A percentile compares a stretch with the other conserved stretches of the same genome.
phyloP scores from a whole-genome alignment of 2,329 filamentous ascomycete species.

The Dactylella cylindrospora region DNA sequence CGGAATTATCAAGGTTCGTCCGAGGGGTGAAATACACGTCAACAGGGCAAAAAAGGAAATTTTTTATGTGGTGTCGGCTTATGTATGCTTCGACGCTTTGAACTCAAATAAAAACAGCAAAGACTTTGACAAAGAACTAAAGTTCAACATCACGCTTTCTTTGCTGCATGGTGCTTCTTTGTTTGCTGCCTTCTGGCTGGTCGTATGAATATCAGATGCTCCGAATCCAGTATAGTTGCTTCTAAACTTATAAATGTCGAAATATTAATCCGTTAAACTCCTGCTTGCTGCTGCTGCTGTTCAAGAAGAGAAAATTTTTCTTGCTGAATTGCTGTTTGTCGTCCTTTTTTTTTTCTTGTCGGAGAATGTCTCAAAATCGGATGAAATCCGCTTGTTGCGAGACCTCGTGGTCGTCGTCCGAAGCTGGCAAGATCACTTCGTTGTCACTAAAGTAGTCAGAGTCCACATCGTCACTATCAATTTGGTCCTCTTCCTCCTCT shows the following conservation, averaged over 20 bases:
- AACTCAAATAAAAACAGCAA: constrained; percentile 8
- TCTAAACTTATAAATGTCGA: constrained; percentile 42
- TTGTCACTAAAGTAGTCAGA: constrained; percentile 63
- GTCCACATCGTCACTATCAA: constrained; percentile 75
- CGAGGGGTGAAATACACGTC: too few species aligned
- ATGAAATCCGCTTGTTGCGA: constrained; percentile 60
- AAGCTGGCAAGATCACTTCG: constrained; percentile 53
- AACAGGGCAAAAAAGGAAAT: constrained; percentile 1
- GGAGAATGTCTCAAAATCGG: constrained; percentile 51
- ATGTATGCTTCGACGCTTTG: constrained; percentile 7
- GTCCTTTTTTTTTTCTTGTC: not conserved
- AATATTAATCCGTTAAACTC: constrained; percentile 19
- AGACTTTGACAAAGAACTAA: constrained; percentile 9
- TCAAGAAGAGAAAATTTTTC: constrained; percentile 10
- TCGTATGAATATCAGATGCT: constrained; percentile 36
- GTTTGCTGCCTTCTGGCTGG: constrained; percentile 12
- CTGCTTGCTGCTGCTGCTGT: constrained; percentile 11
- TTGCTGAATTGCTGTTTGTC: constrained; percentile 12
- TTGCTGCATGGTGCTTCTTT: constrained; percentile 24
- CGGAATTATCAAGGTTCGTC: too few species aligned
- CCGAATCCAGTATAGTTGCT: constrained; percentile 43
- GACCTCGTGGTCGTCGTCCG: constrained; percentile 55
- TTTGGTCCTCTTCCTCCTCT: constrained; percentile 62
- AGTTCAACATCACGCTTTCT: constrained; percentile 11
- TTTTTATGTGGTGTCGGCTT: too few species aligned